Evolutionary conservation across 225 moss, liverwort and hornwort genomes (phyloP).

Genomic region (Polytrichum commune): DNA sequence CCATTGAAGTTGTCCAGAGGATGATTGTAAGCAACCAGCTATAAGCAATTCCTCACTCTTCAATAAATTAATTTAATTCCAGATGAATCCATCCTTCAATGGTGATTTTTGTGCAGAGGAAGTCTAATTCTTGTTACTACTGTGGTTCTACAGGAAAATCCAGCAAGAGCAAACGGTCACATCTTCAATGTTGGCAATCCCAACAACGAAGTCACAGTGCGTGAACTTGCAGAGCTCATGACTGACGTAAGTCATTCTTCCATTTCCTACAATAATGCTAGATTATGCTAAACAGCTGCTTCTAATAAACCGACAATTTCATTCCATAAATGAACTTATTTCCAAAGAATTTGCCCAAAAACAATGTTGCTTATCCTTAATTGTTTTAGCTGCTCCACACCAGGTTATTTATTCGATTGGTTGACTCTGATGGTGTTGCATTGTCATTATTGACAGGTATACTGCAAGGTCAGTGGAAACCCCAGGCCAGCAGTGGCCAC

Average conservation of each 20-base stretch:
- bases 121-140: too few species aligned
- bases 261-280: neutral
- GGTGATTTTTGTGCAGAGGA: too few species aligned
- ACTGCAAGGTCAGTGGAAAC: slow-evolving; percentile 43
- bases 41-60: neutral
- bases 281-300: neutral
- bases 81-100: too few species aligned
- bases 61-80: neutral
- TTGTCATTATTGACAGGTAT: slow-evolving; percentile 14
- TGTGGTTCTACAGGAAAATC: slow-evolving; percentile 40
- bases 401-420: too few species aligned
- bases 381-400: too few species aligned
- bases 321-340: neutral
- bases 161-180: slow-evolving; percentile 46
- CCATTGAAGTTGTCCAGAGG: slow-evolving; percentile 43
- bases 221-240: slow-evolving; percentile 49
- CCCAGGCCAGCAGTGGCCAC: slow-evolving; percentile 39
- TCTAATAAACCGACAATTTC: neutral
- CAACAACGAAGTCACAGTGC: slow-evolving; percentile 38
- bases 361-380: too few species aligned
- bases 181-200: slow-evolving; percentile 68
- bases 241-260: slow-evolving; percentile 25
- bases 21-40: slow-evolving; percentile 36
- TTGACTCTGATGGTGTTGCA: too few species aligned
- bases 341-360: neutral